Evolutionary conservation across 768 basidiomycete genomes (phyloP).

Genomic region (Macrocybe gigantea): DNA sequence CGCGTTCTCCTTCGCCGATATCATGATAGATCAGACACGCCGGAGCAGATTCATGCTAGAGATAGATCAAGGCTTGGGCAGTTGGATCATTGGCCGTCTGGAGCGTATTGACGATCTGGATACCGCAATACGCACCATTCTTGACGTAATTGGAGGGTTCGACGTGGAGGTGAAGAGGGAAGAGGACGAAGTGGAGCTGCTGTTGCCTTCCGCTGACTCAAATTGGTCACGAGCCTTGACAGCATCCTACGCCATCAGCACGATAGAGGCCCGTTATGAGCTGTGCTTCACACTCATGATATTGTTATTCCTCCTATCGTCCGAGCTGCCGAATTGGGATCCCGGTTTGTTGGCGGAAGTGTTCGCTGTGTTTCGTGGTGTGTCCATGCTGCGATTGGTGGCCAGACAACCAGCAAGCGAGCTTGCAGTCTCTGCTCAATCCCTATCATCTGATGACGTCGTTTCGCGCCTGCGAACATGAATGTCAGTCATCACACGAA

Average conservation of each 20-base stretch:
- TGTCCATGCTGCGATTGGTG: constrained; percentile 64
- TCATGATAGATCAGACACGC: constrained; percentile 60
- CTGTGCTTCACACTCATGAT: constrained; percentile 60
- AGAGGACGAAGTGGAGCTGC: constrained; percentile 60
- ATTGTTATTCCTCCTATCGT: constrained; percentile 66
- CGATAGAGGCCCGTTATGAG: constrained; percentile 72
- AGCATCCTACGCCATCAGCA: constrained; percentile 54
- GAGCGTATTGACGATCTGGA: constrained; percentile 53
- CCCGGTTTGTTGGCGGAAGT: constrained; percentile 63
- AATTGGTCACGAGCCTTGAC: constrained; percentile 60
- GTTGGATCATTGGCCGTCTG: constrained; percentile 58
- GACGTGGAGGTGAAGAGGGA: constrained; percentile 70
- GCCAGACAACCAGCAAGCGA: constrained; percentile 49
- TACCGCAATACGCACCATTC: constrained; percentile 44
- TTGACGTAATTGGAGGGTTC: constrained; percentile 70
- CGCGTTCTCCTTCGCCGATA: constrained; percentile 72
- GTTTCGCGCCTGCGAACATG: constrained; percentile 64
- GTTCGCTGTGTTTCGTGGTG: constrained; percentile 74
- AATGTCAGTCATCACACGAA: constrained; percentile 52
- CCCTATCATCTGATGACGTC: constrained; percentile 48
- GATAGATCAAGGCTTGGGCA: constrained; percentile 53
- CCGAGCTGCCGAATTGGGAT: constrained; percentile 59
- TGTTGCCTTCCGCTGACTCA: constrained; percentile 48
- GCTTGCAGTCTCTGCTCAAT: constrained; percentile 11
- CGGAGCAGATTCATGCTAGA: constrained; percentile 46